Evolutionary conservation across 2,329 filamentous ascomycete genomes (phyloP), one percentile per base, ranked within the genome.

Genomic region (Nemania diffusa): DNA sequence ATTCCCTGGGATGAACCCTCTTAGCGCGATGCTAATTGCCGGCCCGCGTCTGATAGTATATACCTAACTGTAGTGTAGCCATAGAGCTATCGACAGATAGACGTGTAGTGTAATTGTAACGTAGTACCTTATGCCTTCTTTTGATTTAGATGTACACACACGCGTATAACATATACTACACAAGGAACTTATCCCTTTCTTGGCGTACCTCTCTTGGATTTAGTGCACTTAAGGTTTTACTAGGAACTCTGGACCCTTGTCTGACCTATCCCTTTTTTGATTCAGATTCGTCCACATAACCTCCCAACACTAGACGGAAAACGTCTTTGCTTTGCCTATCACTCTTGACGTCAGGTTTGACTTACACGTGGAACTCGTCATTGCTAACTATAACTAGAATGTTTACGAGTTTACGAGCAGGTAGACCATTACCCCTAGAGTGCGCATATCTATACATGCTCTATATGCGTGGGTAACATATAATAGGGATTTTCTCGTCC

Each of bases 1-100:
- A 59, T 59, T 37, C 26, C 29, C 64, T 42, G 58, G 64, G 40
- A 46, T 57, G 20, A 24, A 15, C 15, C 40, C 5, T 42, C 1
- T 53, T 67, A 67, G 65, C 17, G 51, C 37, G 5, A 32, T 57
- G 44, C 61, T 67, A 64, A 24, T 17, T 64, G 61, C 61, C 46
- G 22, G 6, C 11, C 51, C 29, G 29, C 60, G 29, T 9, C 29
- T 32, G 29, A 5, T 32, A 32, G 29, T 32, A 9, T 32, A 9
- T 32, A 32, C 5, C 29, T 32, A 9, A 3, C 13, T 42, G 40
- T 42, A n/a, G 40, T 42, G 29, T 32, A 32, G 5, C 9, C 29
- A 9, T 32, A 5, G 29, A 48, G 27, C 57, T 52, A 32, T 59
- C 7, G 56, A 5, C 20, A 27, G 44, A 22, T 22, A 27, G 9